Percentiles rank a stretch among this genome's conserved stretches.
These are phyloP conservation scores for Yamadazyma dendronema DNA, from an alignment of 1,139 yeast species.

Conservation along the genomic window DNA sequence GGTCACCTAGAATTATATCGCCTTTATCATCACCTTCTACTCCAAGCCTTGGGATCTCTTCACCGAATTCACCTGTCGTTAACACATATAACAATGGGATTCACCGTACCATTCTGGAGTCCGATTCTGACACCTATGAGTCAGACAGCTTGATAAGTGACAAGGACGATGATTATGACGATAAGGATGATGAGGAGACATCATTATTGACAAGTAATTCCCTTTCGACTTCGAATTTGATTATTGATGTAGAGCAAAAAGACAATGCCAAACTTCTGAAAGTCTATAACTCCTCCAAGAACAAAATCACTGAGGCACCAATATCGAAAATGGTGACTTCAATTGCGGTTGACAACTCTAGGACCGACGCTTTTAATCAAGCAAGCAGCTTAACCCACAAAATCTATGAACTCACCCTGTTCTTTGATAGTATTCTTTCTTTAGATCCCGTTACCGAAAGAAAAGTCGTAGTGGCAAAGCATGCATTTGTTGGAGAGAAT, in stretches of 20 bases:
- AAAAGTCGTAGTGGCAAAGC: slow-evolving; percentile 22
- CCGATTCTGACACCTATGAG: slow-evolving; percentile 19
- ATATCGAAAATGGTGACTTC: slow-evolving; percentile 9
- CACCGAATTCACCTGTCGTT: slow-evolving; percentile 8
- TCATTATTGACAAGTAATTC: slow-evolving; percentile 16
- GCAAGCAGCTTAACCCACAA: slow-evolving; percentile 25
- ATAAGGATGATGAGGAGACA: slow-evolving; percentile 11
- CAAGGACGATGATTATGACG: slow-evolving; percentile 16
- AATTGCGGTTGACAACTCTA: slow-evolving; percentile 1
- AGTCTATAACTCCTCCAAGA: slow-evolving; percentile 37
- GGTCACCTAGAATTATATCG: slow-evolving; percentile 13
- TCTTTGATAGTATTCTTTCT: slow-evolving; percentile 21
- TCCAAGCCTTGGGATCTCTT: slow-evolving; percentile 9
- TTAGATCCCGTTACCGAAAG: slow-evolving; percentile 10
- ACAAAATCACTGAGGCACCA: slow-evolving; percentile 34
- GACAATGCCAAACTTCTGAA: slow-evolving; percentile 22
- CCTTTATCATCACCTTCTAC: slow-evolving; percentile 15
- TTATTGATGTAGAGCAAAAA: slow-evolving; percentile 21
- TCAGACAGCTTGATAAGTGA: slow-evolving; percentile 15
- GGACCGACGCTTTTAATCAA: slow-evolving; percentile 11
- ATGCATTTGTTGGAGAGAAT: slow-evolving; percentile 30
- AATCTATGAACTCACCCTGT: slow-evolving; percentile 23
- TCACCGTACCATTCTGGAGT: slow-evolving; percentile 2
- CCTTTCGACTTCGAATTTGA: slow-evolving; percentile 20
- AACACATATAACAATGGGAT: not conserved